phyloP scores from a whole-genome alignment of 2,329 filamentous ascomycete genomes.

The Trichoderma lentiforme region DNA sequence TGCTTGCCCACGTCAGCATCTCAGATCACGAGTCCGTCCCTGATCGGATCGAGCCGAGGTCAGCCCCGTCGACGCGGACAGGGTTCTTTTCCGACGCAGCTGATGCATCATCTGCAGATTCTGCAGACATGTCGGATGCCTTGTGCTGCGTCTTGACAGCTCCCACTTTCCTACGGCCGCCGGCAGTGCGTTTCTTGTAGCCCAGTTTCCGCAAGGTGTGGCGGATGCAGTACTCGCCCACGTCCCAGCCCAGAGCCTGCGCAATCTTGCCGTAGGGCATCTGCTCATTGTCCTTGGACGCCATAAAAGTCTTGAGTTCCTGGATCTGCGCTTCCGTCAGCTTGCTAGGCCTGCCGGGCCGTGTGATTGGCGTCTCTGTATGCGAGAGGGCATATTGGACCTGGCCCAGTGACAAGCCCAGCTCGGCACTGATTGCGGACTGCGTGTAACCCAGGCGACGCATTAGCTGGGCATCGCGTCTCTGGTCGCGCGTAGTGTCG shows the following conservation, averaged over 20 bases:
- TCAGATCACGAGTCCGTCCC: neutral
- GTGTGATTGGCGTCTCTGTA: conserved; percentile 4
- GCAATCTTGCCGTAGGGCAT: conserved; percentile 10
- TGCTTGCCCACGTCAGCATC: neutral
- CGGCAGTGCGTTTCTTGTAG: neutral
- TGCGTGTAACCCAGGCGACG: conserved; percentile 10
- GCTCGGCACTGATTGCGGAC: neutral
- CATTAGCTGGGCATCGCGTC: conserved; percentile 11
- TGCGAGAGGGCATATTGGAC: conserved; percentile 10
- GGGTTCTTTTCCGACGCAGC: neutral
- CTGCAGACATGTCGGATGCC: neutral
- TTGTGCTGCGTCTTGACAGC: neutral
- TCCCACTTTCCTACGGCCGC: neutral
- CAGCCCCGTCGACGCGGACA: neutral
- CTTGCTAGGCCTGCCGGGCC: neutral
- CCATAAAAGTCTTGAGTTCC: conserved; percentile 7
- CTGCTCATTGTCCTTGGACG: neutral
- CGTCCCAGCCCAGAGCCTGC: conserved; percentile 4
- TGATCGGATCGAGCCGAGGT: neutral
- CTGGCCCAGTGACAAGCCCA: conserved; percentile 1
- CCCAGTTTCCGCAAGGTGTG: conserved; percentile 4
- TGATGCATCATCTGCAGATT: neutral
- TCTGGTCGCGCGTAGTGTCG: conserved; percentile 10
- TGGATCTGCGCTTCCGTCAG: conserved; percentile 7
- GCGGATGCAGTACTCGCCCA: conserved; percentile 15